phyloP scores from a whole-genome alignment of 495 filamentous ascomycete species.

The Evernia prunastri region DNA sequence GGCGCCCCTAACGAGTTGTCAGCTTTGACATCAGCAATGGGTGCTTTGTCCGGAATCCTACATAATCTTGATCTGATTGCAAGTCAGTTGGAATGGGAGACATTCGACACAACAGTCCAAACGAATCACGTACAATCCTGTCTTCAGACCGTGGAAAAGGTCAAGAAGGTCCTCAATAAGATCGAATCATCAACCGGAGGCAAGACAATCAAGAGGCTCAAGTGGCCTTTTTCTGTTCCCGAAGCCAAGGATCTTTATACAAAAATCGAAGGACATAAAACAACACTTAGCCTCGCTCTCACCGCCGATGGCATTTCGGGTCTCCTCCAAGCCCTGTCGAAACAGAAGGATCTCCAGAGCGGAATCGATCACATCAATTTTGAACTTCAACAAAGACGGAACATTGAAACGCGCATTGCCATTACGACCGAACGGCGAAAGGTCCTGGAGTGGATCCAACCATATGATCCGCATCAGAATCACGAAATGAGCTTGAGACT shows the following conservation, averaged over 20 bases:
- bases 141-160: constrained; percentile 21
- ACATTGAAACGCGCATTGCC: constrained; percentile 26
- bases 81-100: constrained; percentile 25
- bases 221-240: constrained; percentile 26
- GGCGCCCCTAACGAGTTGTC: constrained; percentile 27
- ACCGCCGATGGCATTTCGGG: constrained; percentile 28
- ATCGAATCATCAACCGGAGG: background rate
- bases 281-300: constrained; percentile 30
- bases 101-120: constrained; percentile 21
- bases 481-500: constrained; percentile 30
- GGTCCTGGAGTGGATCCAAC: constrained; percentile 28
- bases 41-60: constrained; percentile 29
- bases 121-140: constrained; percentile 25
- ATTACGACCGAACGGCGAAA: constrained; percentile 24
- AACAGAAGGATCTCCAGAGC: constrained; percentile 13
- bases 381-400: constrained; percentile 15
- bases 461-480: no score
- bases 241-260: constrained; percentile 27
- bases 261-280: constrained; percentile 31
- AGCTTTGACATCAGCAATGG: constrained; percentile 23
- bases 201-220: constrained; percentile 19
- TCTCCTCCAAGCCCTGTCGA: constrained; percentile 23
- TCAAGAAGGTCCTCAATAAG: constrained; percentile 20
- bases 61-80: constrained; percentile 30
- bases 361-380: constrained; percentile 14